Base-by-base conservation (phyloP, 352 stramenopile genomes). In the Globisporangium abappressorium region DNA sequence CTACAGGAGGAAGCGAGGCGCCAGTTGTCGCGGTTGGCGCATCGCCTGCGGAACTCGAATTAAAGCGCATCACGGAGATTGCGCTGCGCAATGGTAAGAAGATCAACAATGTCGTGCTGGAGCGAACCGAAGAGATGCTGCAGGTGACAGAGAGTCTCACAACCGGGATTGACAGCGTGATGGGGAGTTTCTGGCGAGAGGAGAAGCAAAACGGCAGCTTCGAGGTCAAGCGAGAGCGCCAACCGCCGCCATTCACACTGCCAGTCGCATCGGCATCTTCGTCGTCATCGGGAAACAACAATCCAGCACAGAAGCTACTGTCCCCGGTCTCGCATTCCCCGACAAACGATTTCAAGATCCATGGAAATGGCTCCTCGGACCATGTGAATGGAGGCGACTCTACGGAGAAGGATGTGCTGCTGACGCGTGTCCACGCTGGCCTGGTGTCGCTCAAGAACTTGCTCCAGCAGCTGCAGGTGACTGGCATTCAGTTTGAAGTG, bases 401-500 rank as follows among this genome's bases (percentile, higher is more conserved):
- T 5, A 46, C 68, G 33, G 65, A 81, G 28, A 75, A 84, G 18
- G 70, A 88, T 30, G 62, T 79, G 20, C 47, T 92, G 18, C 61
- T 93, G 49, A 81, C 75, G 38, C 83, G 83, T 20, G 67, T 91
- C 6, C 69, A 85, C 26, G 78, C 82, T 22, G 87, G 83, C 0
- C 61, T 95, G 49, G 73, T 72, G 33, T 82, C 84, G 41, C 74
- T 95, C 30, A 92, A 92, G 70, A 80, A 89, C 65, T 68, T 93
- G 55, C 63, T 93, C 7, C 81, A 95, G 68, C 82, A 93, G 64
- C 64, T 95, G 15, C 87, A 95, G 59, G 85, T 93, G 64, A 77
- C 79, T 11, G 83, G 83, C 18, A 92, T 95, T 57, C 85, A 94
- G 66, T 91, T 88, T 58, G 87, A 95, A 73, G 79, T 94, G 9